Percentiles rank a stretch among this genome's conserved stretches.
phyloP scores from a whole-genome alignment of 2,329 filamentous ascomycete genomes.

The Berkeleyomyces basicola region DNA sequence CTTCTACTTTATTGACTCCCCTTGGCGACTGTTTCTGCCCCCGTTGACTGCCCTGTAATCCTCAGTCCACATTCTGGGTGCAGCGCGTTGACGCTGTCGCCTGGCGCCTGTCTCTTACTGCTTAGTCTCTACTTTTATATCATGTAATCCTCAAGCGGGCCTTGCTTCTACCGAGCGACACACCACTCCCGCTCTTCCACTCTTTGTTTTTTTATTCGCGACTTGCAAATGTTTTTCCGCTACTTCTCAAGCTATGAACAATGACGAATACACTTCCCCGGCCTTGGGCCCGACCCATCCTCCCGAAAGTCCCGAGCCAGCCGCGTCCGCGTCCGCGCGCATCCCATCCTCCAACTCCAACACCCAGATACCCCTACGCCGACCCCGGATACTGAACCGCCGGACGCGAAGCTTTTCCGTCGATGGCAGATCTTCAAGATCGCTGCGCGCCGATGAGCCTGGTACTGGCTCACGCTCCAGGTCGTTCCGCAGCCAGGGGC shows the following conservation, averaged over 20 bases:
- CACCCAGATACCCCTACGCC: slow-evolving; percentile 8
- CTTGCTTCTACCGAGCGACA: background rate
- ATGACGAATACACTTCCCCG: slow-evolving; percentile 1
- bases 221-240: background rate
- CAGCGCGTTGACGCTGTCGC: background rate
- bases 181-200: background rate
- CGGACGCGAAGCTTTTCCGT: slow-evolving; percentile 9
- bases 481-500: slow-evolving; percentile 20
- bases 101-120: background rate
- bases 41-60: background rate
- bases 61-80: background rate
- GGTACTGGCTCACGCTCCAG: slow-evolving; percentile 15
- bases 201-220: background rate
- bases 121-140: background rate
- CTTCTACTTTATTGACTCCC: no score
- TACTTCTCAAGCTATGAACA: slow-evolving; percentile 4
- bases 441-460: slow-evolving; percentile 9
- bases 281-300: background rate
- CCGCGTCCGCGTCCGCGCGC: background rate
- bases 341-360: slow-evolving; percentile 1
- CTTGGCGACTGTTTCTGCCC: no score
- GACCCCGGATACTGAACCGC: background rate
- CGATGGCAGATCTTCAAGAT: slow-evolving; percentile 7
- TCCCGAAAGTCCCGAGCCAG: background rate
- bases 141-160: background rate